These are phyloP conservation scores for Neoboletus subvelutipes DNA, from an alignment of 768 basidiomycete species.

Conservation along the genomic window DNA sequence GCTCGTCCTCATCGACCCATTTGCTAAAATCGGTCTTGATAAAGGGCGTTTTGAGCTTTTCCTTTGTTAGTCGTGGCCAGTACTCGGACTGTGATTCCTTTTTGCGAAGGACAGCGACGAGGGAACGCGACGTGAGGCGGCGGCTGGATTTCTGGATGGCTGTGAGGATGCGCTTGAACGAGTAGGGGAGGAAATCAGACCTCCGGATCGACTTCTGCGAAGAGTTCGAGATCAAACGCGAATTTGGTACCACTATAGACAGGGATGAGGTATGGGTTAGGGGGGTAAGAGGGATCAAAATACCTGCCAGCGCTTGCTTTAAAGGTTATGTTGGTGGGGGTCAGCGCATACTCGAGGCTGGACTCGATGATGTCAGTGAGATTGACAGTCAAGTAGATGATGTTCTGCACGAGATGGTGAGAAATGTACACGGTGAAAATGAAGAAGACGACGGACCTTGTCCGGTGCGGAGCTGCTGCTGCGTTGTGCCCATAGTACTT, in stretches of 20 bases:
- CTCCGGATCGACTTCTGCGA: constrained; percentile 71
- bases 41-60: constrained; percentile 74
- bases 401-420: constrained; percentile 53
- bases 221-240: constrained; percentile 76
- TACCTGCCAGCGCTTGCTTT: constrained; percentile 66
- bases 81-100: constrained; percentile 73
- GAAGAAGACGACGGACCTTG: constrained; percentile 52
- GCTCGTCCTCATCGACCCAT: constrained; percentile 98
- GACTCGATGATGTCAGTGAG: constrained; percentile 66
- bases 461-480: constrained; percentile 61
- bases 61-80: constrained; percentile 93
- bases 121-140: constrained; percentile 64
- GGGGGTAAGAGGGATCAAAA: constrained; percentile 22
- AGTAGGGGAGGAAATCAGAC: constrained; percentile 36
- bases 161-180: constrained; percentile 2
- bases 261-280: constrained; percentile 7
- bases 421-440: not conserved
- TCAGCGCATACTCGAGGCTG: constrained; percentile 61
- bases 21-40: constrained; percentile 95
- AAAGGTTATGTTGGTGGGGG: constrained; percentile 57
- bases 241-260: constrained; percentile 51
- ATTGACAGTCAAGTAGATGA: constrained; percentile 84
- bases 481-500: constrained; percentile 94
- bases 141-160: constrained; percentile 34
- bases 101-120: constrained; percentile 75